Conservation (phyloP, 192 early-diverging fungal genomes). For the Rhizoclosmatium globosum region DNA sequence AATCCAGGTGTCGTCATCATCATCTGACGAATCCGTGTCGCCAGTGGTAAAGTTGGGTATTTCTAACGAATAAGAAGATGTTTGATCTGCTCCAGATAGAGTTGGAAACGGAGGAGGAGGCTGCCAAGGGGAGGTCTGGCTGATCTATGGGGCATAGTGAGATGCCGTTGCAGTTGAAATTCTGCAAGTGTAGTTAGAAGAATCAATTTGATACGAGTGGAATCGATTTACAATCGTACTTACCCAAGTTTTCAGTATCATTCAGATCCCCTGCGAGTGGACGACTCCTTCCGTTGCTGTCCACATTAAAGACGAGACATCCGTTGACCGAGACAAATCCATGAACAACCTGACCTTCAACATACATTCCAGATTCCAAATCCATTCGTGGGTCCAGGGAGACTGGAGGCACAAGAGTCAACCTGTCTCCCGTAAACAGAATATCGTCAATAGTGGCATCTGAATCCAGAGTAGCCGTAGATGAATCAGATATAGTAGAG, state of each 20-base stretch:
- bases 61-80: constrained; percentile 9
- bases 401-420: background rate
- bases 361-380: constrained; percentile 16
- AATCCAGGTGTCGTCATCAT: constrained; percentile 23
- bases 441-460: background rate
- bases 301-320: background rate
- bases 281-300: no score
- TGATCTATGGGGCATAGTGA: no score
- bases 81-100: background rate
- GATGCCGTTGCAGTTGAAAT: no score
- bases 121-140: background rate
- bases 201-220: no score
- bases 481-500: background rate
- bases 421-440: background rate
- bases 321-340: background rate
- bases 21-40: background rate
- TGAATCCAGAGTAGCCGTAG: background rate
- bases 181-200: no score
- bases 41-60: background rate
- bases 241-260: no score
- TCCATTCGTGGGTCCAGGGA: constrained; percentile 18
- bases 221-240: no score
- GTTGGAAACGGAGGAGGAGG: background rate
- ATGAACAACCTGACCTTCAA: background rate
- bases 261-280: no score